Evolutionary conservation across 2,329 filamentous ascomycete species (phyloP), one percentile per base, ranked within the genome.

Genomic region (Aspergillus sp.): DNA sequence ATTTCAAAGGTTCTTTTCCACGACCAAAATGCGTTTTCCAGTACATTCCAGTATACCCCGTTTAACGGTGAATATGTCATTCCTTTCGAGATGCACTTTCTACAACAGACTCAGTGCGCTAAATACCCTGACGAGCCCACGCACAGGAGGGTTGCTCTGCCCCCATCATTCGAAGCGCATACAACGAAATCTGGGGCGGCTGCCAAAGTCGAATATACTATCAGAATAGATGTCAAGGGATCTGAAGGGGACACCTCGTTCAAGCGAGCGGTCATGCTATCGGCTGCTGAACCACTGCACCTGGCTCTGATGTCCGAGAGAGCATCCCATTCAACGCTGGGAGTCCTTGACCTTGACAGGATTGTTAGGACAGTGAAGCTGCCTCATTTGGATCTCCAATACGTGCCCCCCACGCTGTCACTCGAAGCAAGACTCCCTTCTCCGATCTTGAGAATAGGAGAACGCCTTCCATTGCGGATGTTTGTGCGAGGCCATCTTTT

Each of bases 61-160:
- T 31, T 47, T 1, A 19, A 50, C 2, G 23, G 47, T 4, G 39
- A 56, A 40, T 40, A 56, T 17, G 12, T 7, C 11, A 40, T 56
- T 21, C 47, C 54, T 3, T 56, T 56, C 39, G 47, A 46, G 15
- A 39, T 56, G 6, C 4, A 9, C 17, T 56, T 56, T 27, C 54
- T 47, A 2, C 27, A 11, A 4, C 15, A 9, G 21, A 15, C 40
- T 9, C 12, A 37, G 23, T 44, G 40, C 40, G 19, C 27, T 12
- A 51, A 11, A 21, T 19, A n/a, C 15, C 40, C 27, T 9, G 27
- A 11, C 8, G 27, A 31, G 8, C 27, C 27, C 8, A 8, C 27
- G 27, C 27, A 31, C 9, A 31, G 33, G 3, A 21, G 27, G 27
- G 31, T 31, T 8, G 9, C 19, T 2, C 54, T 56, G 45, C 54